phyloP scores from a whole-genome alignment of 352 stramenopile species.

The Pythium plurisporium region DNA sequence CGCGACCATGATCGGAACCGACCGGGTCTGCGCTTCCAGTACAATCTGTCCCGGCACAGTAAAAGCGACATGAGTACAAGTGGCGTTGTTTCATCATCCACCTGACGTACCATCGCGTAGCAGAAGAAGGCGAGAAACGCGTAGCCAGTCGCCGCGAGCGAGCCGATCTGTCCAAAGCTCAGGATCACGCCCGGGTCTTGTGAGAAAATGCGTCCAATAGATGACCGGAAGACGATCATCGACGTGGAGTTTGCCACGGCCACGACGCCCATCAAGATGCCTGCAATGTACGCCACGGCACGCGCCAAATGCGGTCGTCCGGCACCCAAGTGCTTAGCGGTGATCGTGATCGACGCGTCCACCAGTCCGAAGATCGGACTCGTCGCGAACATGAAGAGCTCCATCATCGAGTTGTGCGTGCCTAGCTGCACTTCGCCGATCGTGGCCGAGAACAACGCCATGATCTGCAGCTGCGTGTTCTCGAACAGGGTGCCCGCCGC shows the following conservation, averaged over 20 bases:
- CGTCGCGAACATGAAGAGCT: conserved; percentile 83
- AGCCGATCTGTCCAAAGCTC: conserved; percentile 58
- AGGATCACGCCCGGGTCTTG: conserved; percentile 56
- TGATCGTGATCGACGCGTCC: conserved; percentile 54
- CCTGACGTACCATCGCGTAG: conserved; percentile 44
- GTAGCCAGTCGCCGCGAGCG: conserved; percentile 56
- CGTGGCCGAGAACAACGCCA: conserved; percentile 66
- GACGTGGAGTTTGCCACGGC: conserved; percentile 34
- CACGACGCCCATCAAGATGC: conserved; percentile 38
- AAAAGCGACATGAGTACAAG: not conserved
- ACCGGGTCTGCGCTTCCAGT: conserved; percentile 55
- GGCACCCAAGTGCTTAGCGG: conserved; percentile 58
- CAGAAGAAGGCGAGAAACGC: conserved; percentile 71
- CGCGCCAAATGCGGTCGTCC: conserved; percentile 35
- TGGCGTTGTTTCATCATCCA: not conserved
- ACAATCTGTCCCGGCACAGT: conserved; percentile 22
- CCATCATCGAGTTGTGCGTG: conserved; percentile 83
- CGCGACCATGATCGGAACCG: conserved; percentile 46
- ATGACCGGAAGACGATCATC: conserved; percentile 38
- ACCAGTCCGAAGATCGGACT: conserved; percentile 81
- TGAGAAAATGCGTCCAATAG: conserved; percentile 70
- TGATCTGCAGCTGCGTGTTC: conserved; percentile 73
- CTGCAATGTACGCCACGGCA: conserved; percentile 52
- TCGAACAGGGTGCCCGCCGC: conserved; percentile 66
- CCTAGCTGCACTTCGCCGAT: conserved; percentile 72